phyloP scores from a whole-genome alignment of 768 basidiomycete species.

The Psilocybe azurescens region DNA sequence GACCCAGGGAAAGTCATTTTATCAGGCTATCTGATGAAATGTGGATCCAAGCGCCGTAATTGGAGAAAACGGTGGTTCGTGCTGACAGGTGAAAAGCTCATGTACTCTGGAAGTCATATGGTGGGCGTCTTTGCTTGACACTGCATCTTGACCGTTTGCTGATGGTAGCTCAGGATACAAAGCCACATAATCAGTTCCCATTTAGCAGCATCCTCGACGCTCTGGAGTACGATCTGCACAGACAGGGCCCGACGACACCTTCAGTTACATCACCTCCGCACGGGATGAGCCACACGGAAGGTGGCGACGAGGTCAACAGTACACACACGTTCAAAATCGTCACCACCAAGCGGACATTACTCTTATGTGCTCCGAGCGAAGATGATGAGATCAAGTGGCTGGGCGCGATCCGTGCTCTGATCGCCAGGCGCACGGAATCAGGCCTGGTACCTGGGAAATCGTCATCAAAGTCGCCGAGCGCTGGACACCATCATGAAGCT shows the following conservation, averaged over 20 bases:
- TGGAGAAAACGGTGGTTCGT: slow-evolving; percentile 99
- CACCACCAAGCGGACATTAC: slow-evolving; percentile 87
- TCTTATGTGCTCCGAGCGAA: slow-evolving; percentile 93
- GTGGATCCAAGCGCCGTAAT: slow-evolving; percentile 88
- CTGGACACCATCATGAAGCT: not conserved
- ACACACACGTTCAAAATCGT: slow-evolving; percentile 92
- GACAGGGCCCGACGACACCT: slow-evolving; percentile 48
- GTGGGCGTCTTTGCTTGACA: slow-evolving; percentile 48
- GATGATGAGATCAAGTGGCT: slow-evolving; percentile 99
- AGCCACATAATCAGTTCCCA: slow-evolving; percentile 85
- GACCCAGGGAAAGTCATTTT: slow-evolving; percentile 83
- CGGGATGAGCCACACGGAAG: slow-evolving; percentile 36
- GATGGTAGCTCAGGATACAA: slow-evolving; percentile 71
- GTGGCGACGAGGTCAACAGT: slow-evolving; percentile 45
- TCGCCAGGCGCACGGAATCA: slow-evolving; percentile 69
- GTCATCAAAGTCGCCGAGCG: slow-evolving; percentile 31
- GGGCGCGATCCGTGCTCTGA: slow-evolving; percentile 90
- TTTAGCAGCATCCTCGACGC: slow-evolving; percentile 90
- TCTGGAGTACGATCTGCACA: slow-evolving; percentile 79
- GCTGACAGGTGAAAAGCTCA: slow-evolving; percentile 83
- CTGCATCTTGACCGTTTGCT: slow-evolving; percentile 4
- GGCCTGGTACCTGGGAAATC: slow-evolving; percentile 55
- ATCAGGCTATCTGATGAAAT: slow-evolving; percentile 95
- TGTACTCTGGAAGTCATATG: slow-evolving; percentile 96
- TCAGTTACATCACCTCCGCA: slow-evolving; percentile 39